Evolutionary conservation across 768 basidiomycete genomes (phyloP).

Genomic region (Lentinula raphanica): DNA sequence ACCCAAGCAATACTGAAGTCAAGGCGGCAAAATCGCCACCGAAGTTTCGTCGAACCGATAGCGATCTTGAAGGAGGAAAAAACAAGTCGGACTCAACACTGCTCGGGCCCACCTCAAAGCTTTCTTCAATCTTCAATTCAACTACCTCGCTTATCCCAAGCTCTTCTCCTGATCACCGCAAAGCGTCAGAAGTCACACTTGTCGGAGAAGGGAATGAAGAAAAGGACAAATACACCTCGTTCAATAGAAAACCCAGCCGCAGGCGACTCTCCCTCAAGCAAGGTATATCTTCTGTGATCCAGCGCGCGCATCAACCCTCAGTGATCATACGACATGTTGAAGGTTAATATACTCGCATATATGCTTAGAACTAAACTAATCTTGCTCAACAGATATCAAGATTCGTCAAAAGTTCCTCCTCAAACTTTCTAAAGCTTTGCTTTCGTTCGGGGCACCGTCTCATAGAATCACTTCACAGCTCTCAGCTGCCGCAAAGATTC

Average conservation of each 20-base stretch:
- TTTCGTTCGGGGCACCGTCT: conserved; percentile 92
- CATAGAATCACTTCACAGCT: conserved; percentile 91
- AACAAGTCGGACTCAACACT: not conserved
- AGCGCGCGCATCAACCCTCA: conserved; percentile 27
- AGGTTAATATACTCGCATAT: conserved; percentile 25
- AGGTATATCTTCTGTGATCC: conserved; percentile 17
- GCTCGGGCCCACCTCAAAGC: not conserved
- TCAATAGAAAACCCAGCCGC: not conserved
- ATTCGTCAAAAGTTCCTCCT: conserved; percentile 70
- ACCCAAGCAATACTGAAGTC: too few species aligned
- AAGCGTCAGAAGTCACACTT: not conserved
- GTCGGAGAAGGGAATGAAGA: not conserved
- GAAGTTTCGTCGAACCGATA: not conserved
- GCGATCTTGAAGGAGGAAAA: conserved; percentile 5
- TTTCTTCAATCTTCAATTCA: conserved; percentile 3
- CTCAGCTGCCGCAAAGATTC: conserved; percentile 67
- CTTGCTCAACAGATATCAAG: conserved; percentile 32
- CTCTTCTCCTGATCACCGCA: not conserved
- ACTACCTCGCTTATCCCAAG: not conserved
- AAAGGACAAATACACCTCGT: conserved; percentile 4
- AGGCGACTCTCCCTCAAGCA: not conserved
- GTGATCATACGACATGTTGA: conserved; percentile 40
- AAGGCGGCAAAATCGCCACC: not conserved
- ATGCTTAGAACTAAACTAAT: not conserved
- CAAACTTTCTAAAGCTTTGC: conserved; percentile 79